Evolutionary conservation across 1,284 basidiomycete genomes (phyloP).

Genomic region (Pascua sp.): DNA sequence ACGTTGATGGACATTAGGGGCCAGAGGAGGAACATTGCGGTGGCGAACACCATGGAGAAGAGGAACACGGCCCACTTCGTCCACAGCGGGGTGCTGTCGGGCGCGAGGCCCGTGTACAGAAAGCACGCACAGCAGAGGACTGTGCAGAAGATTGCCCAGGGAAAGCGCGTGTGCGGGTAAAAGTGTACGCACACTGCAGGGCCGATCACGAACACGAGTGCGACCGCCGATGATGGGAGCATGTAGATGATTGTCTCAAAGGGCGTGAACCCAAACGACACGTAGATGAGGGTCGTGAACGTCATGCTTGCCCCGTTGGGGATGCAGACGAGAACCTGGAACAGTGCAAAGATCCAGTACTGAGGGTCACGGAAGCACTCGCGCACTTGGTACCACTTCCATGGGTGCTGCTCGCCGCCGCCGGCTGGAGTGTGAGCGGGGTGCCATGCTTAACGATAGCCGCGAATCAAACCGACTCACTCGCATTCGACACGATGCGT

Average conservation of each 20-base stretch:
- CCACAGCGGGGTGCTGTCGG: slow-evolving; percentile 16
- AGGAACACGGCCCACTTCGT: slow-evolving; percentile 23
- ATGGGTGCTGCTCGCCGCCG: slow-evolving; percentile 20
- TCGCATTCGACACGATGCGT: slow-evolving; percentile 19
- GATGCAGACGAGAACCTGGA: slow-evolving; percentile 23
- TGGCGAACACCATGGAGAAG: slow-evolving; percentile 16
- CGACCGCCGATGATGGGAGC: slow-evolving; percentile 21
- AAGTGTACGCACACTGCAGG: slow-evolving; percentile 14
- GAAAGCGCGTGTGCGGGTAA: slow-evolving; percentile 21
- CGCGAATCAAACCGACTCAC: slow-evolving; percentile 1
- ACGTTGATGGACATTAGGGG: slow-evolving; percentile 28
- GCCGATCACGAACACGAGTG: slow-evolving; percentile 15
- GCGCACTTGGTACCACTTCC: slow-evolving; percentile 26
- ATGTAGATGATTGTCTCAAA: slow-evolving; percentile 23
- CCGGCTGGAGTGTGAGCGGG: slow-evolving; percentile 7
- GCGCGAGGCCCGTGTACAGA: slow-evolving; percentile 24
- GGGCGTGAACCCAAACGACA: slow-evolving; percentile 22
- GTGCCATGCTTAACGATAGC: slow-evolving; percentile 14
- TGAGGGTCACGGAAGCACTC: slow-evolving; percentile 32
- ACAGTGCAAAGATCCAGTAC: slow-evolving; percentile 22
- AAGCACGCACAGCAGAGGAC: slow-evolving; percentile 18
- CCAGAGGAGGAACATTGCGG: slow-evolving; percentile 29
- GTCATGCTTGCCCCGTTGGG: slow-evolving; percentile 25
- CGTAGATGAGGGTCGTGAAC: slow-evolving; percentile 21
- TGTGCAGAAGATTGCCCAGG: slow-evolving; percentile 20